phyloP scores from a whole-genome alignment of 164 flowering plant species.

The Cinnamomum chago region DNA sequence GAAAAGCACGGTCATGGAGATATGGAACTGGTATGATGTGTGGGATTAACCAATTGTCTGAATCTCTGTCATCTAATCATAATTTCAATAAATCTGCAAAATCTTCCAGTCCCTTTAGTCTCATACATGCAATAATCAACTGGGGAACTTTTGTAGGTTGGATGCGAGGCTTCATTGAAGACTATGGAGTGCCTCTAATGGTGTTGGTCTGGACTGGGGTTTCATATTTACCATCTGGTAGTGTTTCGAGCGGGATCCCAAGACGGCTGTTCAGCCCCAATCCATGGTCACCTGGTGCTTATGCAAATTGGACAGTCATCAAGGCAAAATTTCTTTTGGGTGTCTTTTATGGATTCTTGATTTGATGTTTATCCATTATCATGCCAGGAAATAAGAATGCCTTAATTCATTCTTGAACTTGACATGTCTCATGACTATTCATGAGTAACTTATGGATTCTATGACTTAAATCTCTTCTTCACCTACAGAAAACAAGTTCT shows the following conservation, averaged over 20 bases:
- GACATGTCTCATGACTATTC: background rate
- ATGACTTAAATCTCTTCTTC: background rate
- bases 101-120: background rate
- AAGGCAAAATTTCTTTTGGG: slow-evolving; percentile 41
- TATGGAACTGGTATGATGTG: slow-evolving; percentile 70
- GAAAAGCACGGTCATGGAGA: slow-evolving; percentile 97
- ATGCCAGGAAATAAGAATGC: background rate
- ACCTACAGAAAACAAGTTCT: background rate
- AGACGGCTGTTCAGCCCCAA: slow-evolving; percentile 93
- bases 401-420: background rate
- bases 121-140: slow-evolving; percentile 3
- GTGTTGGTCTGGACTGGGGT: slow-evolving; percentile 88
- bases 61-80: background rate
- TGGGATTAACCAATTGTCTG: background rate
- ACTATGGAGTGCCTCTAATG: slow-evolving; percentile 98
- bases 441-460: background rate
- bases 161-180: slow-evolving; percentile 86
- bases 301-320: slow-evolving; percentile 90
- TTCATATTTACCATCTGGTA: slow-evolving; percentile 73
- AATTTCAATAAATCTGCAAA: background rate
- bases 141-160: slow-evolving; percentile 48
- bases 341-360: background rate
- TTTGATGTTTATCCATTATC: background rate
- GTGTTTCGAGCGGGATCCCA: slow-evolving; percentile 85
- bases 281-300: slow-evolving; percentile 99